phyloP scores from a whole-genome alignment of 1,284 basidiomycete genomes.

The Marasmius tenuissimus region DNA sequence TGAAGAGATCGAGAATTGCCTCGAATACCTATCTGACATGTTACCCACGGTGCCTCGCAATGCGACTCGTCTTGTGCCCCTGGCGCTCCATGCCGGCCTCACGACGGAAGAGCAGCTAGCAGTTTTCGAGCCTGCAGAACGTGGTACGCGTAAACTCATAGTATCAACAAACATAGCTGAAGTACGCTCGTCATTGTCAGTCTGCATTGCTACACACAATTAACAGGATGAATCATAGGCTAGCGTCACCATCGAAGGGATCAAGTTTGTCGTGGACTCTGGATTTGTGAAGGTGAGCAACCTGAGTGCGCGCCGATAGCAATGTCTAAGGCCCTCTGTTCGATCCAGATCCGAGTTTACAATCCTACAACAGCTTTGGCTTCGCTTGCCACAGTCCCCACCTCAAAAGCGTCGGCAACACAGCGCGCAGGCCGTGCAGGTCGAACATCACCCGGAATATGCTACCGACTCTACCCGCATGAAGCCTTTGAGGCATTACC shows the following conservation, averaged over 20 bases:
- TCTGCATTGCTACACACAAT: neutral
- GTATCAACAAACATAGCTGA: conserved; percentile 97
- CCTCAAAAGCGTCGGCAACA: conserved; percentile 81
- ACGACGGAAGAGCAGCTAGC: conserved; percentile 83
- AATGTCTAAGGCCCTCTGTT: neutral
- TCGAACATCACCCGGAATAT: conserved; percentile 87
- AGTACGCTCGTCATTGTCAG: conserved; percentile 37
- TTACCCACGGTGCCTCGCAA: conserved; percentile 72
- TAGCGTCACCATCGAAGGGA: conserved; percentile 94
- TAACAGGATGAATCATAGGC: conserved; percentile 48
- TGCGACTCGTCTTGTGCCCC: conserved; percentile 58
- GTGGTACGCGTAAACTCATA: conserved; percentile 85
- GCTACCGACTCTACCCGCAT: conserved; percentile 89
- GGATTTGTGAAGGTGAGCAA: conserved; percentile 87
- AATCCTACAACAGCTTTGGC: conserved; percentile 83
- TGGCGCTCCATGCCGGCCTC: conserved; percentile 89
- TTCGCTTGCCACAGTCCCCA: conserved; percentile 77
- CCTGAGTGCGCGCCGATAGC: neutral
- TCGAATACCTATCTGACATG: conserved; percentile 81
- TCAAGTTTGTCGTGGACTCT: conserved; percentile 93
- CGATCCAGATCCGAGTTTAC: conserved; percentile 73
- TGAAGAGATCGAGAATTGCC: conserved; percentile 91
- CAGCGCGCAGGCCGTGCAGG: conserved; percentile 92
- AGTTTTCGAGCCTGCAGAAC: conserved; percentile 78
- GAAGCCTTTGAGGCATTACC: conserved; percentile 59